These are phyloP conservation scores for Paecilomyces dactylethromorphus DNA, from an alignment of 2,329 filamentous ascomycete species.

Conservation along the genomic window DNA sequence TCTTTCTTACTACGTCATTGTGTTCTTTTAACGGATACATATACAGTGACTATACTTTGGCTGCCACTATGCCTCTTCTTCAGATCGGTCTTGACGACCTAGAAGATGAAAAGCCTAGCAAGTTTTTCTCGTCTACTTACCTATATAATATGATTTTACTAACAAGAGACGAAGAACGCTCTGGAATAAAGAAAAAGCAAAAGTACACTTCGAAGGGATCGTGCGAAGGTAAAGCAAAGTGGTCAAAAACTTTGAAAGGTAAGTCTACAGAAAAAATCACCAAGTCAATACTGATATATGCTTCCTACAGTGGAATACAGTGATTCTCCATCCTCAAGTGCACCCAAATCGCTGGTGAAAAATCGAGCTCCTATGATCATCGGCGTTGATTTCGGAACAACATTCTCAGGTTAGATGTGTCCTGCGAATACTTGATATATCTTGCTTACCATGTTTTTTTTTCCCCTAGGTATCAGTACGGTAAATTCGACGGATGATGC, in stretches of 20 bases:
- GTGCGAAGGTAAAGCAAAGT: neutral
- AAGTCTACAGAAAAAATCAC: neutral
- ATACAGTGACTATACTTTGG: neutral
- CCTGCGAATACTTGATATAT: neutral
- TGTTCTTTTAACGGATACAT: neutral
- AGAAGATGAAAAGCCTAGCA: neutral
- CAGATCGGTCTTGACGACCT: neutral
- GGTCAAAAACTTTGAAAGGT: neutral
- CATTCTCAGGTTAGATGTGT: constrained; percentile 1
- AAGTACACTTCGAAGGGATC: neutral
- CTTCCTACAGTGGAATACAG: neutral
- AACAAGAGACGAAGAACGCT: neutral
- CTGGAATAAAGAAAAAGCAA: neutral
- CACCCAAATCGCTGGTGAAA: neutral
- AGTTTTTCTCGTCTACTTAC: no score
- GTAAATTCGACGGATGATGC: neutral
- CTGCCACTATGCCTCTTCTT: neutral
- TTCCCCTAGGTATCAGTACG: neutral
- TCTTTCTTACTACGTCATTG: neutral
- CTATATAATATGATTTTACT: neutral
- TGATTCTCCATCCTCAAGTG: neutral
- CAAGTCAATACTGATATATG: neutral
- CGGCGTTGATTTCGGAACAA: constrained; percentile 5
- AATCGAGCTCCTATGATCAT: neutral
- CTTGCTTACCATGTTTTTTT: neutral